A percentile compares a stretch with the other conserved stretches of the same genome.
These are phyloP conservation scores for Blastobotrys apis DNA, from an alignment of 1,139 yeast species.

Conservation along the genomic window DNA sequence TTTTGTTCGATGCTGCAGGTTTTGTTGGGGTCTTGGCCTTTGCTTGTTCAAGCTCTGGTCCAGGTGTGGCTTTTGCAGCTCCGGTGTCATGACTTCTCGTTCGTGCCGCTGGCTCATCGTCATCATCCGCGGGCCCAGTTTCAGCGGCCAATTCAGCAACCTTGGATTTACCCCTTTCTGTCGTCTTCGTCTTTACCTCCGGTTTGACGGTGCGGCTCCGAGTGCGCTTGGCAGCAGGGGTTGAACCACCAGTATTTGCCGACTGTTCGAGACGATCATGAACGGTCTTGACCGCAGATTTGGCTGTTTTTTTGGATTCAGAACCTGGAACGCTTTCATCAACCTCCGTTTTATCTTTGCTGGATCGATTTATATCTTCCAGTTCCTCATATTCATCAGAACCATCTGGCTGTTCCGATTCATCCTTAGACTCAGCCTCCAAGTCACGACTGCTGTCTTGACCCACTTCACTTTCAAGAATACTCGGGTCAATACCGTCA, in stretches of 20 bases:
- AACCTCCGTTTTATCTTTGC: background rate
- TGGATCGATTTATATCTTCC: too few relatives aligned
- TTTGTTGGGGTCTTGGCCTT: too few relatives aligned
- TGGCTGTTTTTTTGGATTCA: too few relatives aligned
- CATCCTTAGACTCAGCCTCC: background rate
- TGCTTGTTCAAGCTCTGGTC: too few relatives aligned
- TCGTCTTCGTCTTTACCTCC: background rate
- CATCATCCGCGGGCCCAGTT: background rate
- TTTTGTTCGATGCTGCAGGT: too few relatives aligned
- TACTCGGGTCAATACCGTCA: background rate
- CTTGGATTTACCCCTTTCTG: background rate
- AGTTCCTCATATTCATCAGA: too few relatives aligned
- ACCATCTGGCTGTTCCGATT: background rate
- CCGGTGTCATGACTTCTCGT: too few relatives aligned
- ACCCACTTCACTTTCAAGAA: background rate
- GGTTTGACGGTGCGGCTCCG: background rate
- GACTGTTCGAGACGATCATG: too few relatives aligned
- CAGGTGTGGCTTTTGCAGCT: too few relatives aligned
- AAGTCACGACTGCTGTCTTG: too few relatives aligned
- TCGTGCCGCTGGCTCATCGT: background rate
- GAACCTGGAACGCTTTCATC: too few relatives aligned
- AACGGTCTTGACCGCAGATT: too few relatives aligned
- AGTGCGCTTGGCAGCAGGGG: conserved; percentile 1
- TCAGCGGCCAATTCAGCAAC: background rate
- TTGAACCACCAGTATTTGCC: background rate